Evolutionary conservation across 2,329 filamentous ascomycete species (phyloP).

Genomic region (Fonsecaea monophora): DNA sequence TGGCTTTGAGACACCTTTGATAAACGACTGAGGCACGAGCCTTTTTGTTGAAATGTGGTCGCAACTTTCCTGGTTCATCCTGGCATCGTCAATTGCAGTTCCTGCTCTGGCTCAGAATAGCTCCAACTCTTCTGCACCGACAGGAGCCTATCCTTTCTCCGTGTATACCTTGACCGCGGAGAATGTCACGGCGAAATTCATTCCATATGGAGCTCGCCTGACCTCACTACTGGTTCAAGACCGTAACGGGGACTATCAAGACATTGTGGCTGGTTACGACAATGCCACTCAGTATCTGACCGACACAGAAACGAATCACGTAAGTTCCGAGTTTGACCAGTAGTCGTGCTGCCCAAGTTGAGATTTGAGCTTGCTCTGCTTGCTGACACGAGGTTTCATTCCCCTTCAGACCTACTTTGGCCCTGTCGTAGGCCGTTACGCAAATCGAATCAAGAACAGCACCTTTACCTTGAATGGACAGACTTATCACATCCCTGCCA

Average conservation of each 20-base stretch:
- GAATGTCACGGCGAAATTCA: conserved; percentile 57
- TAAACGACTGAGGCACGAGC: background rate
- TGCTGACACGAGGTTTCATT: background rate
- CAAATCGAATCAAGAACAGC: conserved; percentile 63
- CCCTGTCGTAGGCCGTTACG: conserved; percentile 59
- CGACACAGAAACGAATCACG: conserved; percentile 52
- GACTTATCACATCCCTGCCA: conserved; percentile 57
- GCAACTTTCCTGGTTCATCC: conserved; percentile 9
- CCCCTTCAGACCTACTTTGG: conserved; percentile 51
- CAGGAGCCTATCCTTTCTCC: conserved; percentile 46
- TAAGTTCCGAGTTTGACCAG: background rate
- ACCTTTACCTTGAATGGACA: conserved; percentile 59
- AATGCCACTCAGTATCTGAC: conserved; percentile 52
- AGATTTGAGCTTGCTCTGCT: background rate
- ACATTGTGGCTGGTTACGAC: conserved; percentile 60
- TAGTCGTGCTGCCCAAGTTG: background rate
- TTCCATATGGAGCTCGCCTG: conserved; percentile 57
- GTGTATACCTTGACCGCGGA: conserved; percentile 55
- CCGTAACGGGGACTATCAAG: conserved; percentile 56
- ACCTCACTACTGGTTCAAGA: conserved; percentile 59
- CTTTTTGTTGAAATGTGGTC: conserved; percentile 23
- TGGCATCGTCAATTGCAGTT: conserved; percentile 20
- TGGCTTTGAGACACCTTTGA: background rate
- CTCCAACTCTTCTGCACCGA: conserved; percentile 25
- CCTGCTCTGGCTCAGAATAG: conserved; percentile 32